Base-by-base conservation (phyloP, 805 yeast genomes). In the Hanseniaspora mollemarum region DNA sequence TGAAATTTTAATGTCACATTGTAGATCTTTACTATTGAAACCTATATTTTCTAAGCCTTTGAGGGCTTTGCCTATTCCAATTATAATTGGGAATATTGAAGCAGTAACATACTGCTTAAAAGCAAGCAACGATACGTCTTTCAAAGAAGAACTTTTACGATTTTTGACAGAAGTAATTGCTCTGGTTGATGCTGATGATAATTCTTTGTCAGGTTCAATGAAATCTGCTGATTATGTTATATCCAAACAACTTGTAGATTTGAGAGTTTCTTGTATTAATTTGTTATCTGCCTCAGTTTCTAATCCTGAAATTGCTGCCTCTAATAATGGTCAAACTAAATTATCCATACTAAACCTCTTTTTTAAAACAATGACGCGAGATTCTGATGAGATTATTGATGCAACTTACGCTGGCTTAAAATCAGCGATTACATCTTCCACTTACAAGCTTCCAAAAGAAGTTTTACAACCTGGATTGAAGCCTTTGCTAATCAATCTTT, bases 71-170 rank as follows among this genome's bases (percentile, higher is more conserved):
- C 98, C 99, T 0, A 92, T 94, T 68, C 92, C 95, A 4, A 92
- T 90, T 95, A 98, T 94, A 67, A 92, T 92, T 52, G 98, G 98
- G 33, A 88, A 92, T 63, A 88, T 92, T 54, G 97, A 92, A 65
- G 97, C 97, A 1, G 85, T 92, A n/a, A 81, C 95, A 0, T 94
- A 81, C 64, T 90, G 96, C 61, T 68, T 92, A 53, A 29, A 38
- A 15, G 16, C 24, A 10, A 78, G 82, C 1, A 70, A 90, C 44
- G 92, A 86, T 12, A 76, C 83, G 55, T 74, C 95, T 0, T 87
- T 90, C 57, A 85, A 84, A 57, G 97, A 92, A 51, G 97, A 94
- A 60, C 67, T 92, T 53, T 83, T 81, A 53, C 70, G 99, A 49
- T 69, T 94, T 51, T 67, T 92, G 9, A 76, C 85, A 53, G 99